Base-by-base conservation (phyloP, 176 grass and related monocot species). In the Zizania latifolia region DNA sequence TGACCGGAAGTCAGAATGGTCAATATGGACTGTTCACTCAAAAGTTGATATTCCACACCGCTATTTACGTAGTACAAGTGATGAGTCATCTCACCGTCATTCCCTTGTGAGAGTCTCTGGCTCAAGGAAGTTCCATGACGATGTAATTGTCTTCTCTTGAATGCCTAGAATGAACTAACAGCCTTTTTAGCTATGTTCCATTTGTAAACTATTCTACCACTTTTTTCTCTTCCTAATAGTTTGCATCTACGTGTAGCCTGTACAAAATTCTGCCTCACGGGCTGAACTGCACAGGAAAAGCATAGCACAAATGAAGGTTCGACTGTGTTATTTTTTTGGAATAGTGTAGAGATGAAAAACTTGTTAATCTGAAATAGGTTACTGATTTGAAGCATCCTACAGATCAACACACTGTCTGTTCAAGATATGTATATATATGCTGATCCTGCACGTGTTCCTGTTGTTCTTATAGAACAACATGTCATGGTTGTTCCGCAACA, bases 11-110 rank as follows among this genome's bases (percentile, higher is more conserved):
- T 78, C 89, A 76, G 89, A 99, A 84, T 99, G 95, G 95, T 94
- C 96, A 74, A 94, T 99, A 76, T 99, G 96, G 96, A 94, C 89
- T 19, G 80, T 94, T 84, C 82, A 99, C 82, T 99, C 92, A n/a
- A 99, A 90, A 69, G 86, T 90, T 3, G 89, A 99, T 60, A 89
- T 95, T 33, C 89, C 92, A 6, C 89, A 94, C 69, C 86, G 79
- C 30, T 95, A 99, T 82, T 79, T 95, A 70, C 76, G 77, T 51
- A 95, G 82, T 66, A 76, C 67, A 56, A 68, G 14, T 58, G 92
- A 92, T 51, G 96, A 99, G 6, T 92, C 92, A 56, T 86, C 89
- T 56, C 85, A 94, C 35, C 95, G 70, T 27, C 84, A 90, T 72
- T 83, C 80, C 17, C 85, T 90, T 68, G 76, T 79, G 62, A 92